Percentiles rank a stretch among this genome's conserved stretches.
Conservation (phyloP, 768 basidiomycete genomes). For the Hericium coralloides region DNA sequence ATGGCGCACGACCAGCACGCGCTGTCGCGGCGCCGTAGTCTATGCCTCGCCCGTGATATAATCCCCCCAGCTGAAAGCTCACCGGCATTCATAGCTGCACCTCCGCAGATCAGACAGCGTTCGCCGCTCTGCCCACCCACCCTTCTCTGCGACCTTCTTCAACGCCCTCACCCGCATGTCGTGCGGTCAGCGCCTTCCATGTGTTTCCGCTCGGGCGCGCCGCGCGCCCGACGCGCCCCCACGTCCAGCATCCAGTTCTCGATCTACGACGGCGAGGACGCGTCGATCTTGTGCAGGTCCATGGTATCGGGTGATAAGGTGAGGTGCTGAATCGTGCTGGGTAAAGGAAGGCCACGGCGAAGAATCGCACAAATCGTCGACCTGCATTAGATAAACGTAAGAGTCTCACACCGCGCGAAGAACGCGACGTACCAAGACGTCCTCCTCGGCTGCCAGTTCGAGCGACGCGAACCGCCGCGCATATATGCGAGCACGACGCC, state of each 20-base stretch:
- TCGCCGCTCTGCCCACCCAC: conserved; percentile 36
- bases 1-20: too few species aligned
- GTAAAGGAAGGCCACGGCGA: conserved; percentile 31
- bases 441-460: conserved; percentile 39
- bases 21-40: too few species aligned
- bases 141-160: conserved; percentile 20
- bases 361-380: conserved; percentile 28
- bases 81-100: conserved; percentile 26
- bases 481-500: conserved; percentile 53
- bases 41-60: too few species aligned
- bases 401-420: not conserved
- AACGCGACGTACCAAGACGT: conserved; percentile 33
- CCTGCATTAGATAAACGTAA: conserved; percentile 20
- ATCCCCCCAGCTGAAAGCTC: too few species aligned
- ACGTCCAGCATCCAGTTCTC: conserved; percentile 43
- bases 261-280: conserved; percentile 37
- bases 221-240: conserved; percentile 35
- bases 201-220: conserved; percentile 41
- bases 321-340: conserved; percentile 4
- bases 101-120: conserved; percentile 42
- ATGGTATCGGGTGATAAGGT: conserved; percentile 4
- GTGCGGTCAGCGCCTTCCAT: conserved; percentile 46
- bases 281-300: conserved; percentile 25
- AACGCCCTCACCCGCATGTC: conserved; percentile 21
- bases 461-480: conserved; percentile 35